These are phyloP conservation scores for Arachis monticola DNA, from an alignment of 331 rosid genomes.

Conservation along the genomic window DNA sequence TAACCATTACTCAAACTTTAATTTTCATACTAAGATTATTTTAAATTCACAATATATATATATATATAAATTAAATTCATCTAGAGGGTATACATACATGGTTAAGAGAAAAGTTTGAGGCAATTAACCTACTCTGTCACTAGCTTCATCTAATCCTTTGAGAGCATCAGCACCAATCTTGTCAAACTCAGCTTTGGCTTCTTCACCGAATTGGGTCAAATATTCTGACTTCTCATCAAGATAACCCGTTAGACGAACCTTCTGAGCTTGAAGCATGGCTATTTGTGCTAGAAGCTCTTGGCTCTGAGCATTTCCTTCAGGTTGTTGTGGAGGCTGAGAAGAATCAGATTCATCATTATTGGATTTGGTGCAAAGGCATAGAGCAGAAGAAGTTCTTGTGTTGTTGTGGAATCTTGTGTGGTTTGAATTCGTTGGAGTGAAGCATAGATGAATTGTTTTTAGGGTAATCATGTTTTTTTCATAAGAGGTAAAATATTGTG, in stretches of 20 bases:
- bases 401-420: slow-evolving; percentile 38
- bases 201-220: slow-evolving; percentile 78
- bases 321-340: slow-evolving; percentile 54
- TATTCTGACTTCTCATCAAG: slow-evolving; percentile 80
- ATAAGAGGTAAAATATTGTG: neutral
- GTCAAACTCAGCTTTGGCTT: slow-evolving; percentile 73
- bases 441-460: slow-evolving; percentile 60
- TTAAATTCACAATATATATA: too few relatives aligned
- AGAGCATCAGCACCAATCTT: slow-evolving; percentile 88
- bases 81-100: neutral
- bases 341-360: slow-evolving; percentile 54
- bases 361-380: slow-evolving; percentile 71
- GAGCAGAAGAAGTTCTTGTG: slow-evolving; percentile 46
- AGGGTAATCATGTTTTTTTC: slow-evolving; percentile 57
- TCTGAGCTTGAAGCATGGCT: slow-evolving; percentile 79
- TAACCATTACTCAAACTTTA: too few relatives aligned
- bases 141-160: slow-evolving; percentile 83
- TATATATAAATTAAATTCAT: too few relatives aligned
- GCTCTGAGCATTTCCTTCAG: slow-evolving; percentile 62
- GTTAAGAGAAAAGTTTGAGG: slow-evolving; percentile 32
- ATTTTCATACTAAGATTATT: too few relatives aligned
- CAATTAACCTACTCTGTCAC: slow-evolving; percentile 58
- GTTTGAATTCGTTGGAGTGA: slow-evolving; percentile 39
- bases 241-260: slow-evolving; percentile 75
- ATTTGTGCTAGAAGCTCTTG: slow-evolving; percentile 83